Conservation (phyloP, 805 yeast genomes). For the Lachancea sp. region DNA sequence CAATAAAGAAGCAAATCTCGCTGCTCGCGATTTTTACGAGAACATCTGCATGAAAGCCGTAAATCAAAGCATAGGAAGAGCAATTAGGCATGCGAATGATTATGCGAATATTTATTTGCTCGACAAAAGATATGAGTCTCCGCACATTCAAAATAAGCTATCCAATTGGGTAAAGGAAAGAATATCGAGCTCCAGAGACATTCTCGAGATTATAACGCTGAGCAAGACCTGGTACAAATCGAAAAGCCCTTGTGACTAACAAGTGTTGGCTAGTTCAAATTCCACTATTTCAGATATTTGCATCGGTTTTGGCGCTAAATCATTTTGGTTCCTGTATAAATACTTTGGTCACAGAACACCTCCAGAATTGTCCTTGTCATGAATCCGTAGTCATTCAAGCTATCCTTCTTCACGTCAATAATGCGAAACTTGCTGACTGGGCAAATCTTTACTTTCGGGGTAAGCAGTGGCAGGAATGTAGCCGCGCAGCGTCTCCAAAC, state of each 20-base stretch:
- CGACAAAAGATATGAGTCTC: slow-evolving; percentile 52
- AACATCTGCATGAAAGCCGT: slow-evolving; percentile 86
- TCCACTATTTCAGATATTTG: too few relatives aligned
- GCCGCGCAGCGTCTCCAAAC: slow-evolving; percentile 36
- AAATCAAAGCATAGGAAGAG: slow-evolving; percentile 88
- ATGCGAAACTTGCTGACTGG: slow-evolving; percentile 31
- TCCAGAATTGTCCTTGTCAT: slow-evolving; percentile 27
- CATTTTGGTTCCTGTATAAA: slow-evolving; percentile 27
- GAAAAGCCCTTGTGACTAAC: too few relatives aligned
- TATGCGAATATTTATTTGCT: slow-evolving; percentile 69
- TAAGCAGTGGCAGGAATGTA: slow-evolving; percentile 35
- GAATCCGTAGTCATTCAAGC: slow-evolving; percentile 31
- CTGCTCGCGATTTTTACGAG: slow-evolving; percentile 59
- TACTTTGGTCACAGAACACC: slow-evolving; percentile 21
- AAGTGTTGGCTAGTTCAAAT: too few relatives aligned
- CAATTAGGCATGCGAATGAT: slow-evolving; percentile 78
- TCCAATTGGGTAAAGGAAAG: slow-evolving; percentile 59
- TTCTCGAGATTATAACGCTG: neutral
- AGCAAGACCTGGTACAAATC: neutral
- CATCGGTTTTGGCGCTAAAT: neutral
- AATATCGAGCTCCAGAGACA: neutral
- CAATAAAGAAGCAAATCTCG: slow-evolving; percentile 38
- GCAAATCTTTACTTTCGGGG: slow-evolving; percentile 32
- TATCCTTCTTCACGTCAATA: slow-evolving; percentile 25
- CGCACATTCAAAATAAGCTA: slow-evolving; percentile 48